Conservation (phyloP, 139 green algal species). For the Limnomonas spitsbergensis region DNA sequence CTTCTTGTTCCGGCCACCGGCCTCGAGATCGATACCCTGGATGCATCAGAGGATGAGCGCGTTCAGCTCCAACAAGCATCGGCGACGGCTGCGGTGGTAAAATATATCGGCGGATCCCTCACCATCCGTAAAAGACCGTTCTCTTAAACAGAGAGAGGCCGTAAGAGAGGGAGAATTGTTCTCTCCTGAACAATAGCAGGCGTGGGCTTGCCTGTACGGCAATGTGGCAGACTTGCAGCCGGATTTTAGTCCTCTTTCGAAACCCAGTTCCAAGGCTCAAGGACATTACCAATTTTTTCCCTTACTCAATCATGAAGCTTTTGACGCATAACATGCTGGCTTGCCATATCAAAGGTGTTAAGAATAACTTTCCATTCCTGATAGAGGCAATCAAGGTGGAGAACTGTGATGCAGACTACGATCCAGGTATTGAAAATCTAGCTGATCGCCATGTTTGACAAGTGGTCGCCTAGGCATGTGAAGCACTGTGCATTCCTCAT, state of each 20-base stretch:
- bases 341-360: conserved; percentile 92
- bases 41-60: neutral
- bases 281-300: too few species aligned
- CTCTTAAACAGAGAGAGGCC: conserved; percentile 8
- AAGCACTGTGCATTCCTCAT: too few species aligned
- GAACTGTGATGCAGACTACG: conserved; percentile 79
- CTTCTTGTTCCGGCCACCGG: conserved; percentile 95
- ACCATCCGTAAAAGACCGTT: conserved; percentile 1
- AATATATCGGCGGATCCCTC: neutral
- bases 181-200: too few species aligned
- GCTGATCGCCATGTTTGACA: too few species aligned
- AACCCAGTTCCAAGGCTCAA: too few species aligned
- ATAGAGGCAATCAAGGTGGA: conserved; percentile 81
- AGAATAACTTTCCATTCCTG: conserved; percentile 88
- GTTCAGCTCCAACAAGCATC: neutral
- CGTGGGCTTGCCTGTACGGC: too few species aligned
- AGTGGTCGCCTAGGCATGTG: too few species aligned
- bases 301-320: conserved; percentile 88
- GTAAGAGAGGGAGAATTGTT: conserved; percentile 1
- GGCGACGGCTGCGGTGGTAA: neutral
- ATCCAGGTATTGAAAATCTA: conserved; percentile 54
- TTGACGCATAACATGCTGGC: conserved; percentile 97
- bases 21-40: conserved; percentile 96
- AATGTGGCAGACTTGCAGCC: too few species aligned
- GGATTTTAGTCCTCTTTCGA: too few species aligned